phyloP scores from a whole-genome alignment of 2,329 filamentous ascomycete species.

The Emergomyces orientalis region DNA sequence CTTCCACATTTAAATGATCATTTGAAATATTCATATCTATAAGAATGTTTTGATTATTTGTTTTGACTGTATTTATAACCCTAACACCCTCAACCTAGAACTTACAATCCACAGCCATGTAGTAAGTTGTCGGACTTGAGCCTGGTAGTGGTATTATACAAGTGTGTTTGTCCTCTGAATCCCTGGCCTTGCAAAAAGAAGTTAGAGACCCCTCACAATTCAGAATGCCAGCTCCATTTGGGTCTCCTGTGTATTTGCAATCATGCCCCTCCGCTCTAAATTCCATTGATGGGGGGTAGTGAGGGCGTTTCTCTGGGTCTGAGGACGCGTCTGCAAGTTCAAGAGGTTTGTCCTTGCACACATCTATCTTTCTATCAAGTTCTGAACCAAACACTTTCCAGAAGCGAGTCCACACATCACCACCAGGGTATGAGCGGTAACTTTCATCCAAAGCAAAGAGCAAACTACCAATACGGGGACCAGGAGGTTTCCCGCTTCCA shows the following conservation, averaged over 20 bases:
- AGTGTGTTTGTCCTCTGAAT: neutral
- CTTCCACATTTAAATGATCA: too few species aligned
- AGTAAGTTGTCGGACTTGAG: neutral
- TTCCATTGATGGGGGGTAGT: neutral
- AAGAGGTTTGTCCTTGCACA: neutral
- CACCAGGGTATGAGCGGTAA: neutral
- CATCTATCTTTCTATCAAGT: neutral
- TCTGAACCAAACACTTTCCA: constrained; percentile 1
- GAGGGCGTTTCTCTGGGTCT: neutral
- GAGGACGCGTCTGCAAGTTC: neutral
- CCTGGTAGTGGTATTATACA: neutral
- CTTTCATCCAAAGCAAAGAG: constrained; percentile 1
- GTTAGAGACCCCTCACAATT: neutral
- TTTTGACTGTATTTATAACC: too few species aligned
- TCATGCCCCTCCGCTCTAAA: neutral
- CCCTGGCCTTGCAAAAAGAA: neutral
- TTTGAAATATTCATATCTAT: too few species aligned
- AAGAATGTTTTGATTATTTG: too few species aligned
- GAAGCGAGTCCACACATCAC: constrained; percentile 1
- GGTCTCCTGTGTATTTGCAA: neutral
- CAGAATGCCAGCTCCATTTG: neutral
- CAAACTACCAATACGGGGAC: neutral
- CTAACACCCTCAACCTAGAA: neutral
- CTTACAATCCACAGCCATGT: neutral
- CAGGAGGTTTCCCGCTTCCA: constrained; percentile 5